Evolutionary conservation across 1,284 basidiomycete species (phyloP).

Genomic region (Pisolithus thermaeus): DNA sequence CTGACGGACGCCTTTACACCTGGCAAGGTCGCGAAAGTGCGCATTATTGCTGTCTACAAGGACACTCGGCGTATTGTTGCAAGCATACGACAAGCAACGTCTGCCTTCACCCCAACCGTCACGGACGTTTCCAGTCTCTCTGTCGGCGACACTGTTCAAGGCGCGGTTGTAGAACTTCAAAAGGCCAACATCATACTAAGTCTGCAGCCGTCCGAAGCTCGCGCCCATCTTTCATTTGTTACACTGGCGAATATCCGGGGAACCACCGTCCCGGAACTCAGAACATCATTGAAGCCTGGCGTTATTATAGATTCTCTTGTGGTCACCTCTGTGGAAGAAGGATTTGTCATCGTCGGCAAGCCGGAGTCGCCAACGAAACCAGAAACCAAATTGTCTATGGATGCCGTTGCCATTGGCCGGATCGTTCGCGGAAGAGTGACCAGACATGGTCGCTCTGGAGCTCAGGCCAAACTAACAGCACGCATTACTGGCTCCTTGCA

Average conservation of each 20-base stretch:
- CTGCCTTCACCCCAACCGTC: conserved; percentile 43
- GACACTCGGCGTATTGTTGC: conserved; percentile 70
- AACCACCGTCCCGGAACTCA: conserved; percentile 66
- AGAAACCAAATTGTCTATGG: conserved; percentile 53
- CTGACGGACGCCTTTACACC: conserved; percentile 68
- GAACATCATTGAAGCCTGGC: conserved; percentile 60
- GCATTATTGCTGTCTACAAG: conserved; percentile 69
- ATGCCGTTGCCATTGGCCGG: conserved; percentile 66
- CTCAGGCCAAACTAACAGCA: conserved; percentile 68
- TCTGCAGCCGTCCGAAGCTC: conserved; percentile 66
- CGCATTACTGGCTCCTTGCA: conserved; percentile 72
- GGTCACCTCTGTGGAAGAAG: conserved; percentile 83
- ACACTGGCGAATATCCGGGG: conserved; percentile 83
- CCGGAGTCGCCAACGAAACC: conserved; percentile 44
- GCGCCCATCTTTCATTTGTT: conserved; percentile 80
- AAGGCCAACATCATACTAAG: conserved; percentile 77
- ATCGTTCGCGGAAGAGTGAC: conserved; percentile 74
- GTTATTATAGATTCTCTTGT: conserved; percentile 75
- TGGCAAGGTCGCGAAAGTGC: conserved; percentile 85
- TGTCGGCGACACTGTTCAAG: conserved; percentile 72
- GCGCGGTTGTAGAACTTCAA: conserved; percentile 72
- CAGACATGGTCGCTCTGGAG: conserved; percentile 61
- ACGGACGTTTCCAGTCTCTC: conserved; percentile 68
- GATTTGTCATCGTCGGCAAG: conserved; percentile 80
- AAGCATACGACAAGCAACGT: conserved; percentile 80